phyloP scores from a whole-genome alignment of 2,329 filamentous ascomycete species.

The Alternaria tenuissima region DNA sequence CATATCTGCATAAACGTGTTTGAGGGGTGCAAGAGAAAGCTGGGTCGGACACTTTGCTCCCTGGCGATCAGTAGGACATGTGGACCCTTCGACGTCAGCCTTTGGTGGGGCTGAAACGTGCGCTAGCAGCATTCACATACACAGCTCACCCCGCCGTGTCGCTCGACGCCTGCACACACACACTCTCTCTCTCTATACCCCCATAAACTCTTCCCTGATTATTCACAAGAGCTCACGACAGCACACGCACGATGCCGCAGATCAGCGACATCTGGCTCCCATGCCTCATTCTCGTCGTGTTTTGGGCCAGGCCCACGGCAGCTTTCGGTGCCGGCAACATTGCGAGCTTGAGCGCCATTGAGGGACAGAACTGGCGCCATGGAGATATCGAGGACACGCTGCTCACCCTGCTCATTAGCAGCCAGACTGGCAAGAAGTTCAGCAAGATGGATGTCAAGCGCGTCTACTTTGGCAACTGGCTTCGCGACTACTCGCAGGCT shows the following conservation, averaged over 20 bases:
- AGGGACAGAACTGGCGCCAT: constrained; percentile 77
- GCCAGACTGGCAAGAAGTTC: constrained; percentile 79
- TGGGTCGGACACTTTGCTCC: not conserved
- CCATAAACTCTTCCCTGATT: not conserved
- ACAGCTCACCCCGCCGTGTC: not conserved
- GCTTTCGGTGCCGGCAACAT: constrained; percentile 93
- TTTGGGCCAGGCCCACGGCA: constrained; percentile 73
- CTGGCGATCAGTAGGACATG: no score
- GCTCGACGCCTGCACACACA: not conserved
- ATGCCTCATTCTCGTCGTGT: constrained; percentile 62
- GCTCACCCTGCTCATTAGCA: constrained; percentile 73
- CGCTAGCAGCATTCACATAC: constrained; percentile 6
- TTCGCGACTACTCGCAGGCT: constrained; percentile 91
- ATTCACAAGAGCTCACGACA: constrained; percentile 10
- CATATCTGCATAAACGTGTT: not conserved
- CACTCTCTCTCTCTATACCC: no score
- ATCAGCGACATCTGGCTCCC: constrained; percentile 50
- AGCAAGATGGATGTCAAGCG: constrained; percentile 86
- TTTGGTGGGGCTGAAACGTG: constrained; percentile 12
- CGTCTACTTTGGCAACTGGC: constrained; percentile 97
- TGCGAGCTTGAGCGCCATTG: constrained; percentile 78
- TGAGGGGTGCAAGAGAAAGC: not conserved
- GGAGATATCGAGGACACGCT: constrained; percentile 90
- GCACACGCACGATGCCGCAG: constrained; percentile 33
- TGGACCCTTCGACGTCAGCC: constrained; percentile 6